Conservation (phyloP, 2,329 filamentous ascomycete genomes). For the Pseudogymnoascus sp. region DNA sequence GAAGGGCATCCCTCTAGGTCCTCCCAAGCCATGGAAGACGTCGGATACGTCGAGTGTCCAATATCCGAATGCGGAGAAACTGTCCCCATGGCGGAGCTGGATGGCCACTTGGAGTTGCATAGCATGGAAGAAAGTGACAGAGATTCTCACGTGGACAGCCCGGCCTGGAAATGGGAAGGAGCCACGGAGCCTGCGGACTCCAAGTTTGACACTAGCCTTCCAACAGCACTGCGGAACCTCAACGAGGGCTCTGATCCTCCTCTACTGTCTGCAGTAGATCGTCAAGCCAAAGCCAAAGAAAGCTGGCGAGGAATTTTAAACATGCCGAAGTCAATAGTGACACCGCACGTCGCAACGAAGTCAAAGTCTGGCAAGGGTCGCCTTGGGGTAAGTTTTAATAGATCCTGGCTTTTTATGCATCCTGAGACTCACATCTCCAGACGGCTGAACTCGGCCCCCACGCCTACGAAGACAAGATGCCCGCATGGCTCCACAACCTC, state of each 20-base stretch:
- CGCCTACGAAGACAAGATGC: constrained; percentile 70
- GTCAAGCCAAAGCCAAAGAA: constrained; percentile 23
- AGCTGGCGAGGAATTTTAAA: constrained; percentile 30
- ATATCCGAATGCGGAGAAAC: constrained; percentile 54
- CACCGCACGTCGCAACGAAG: neutral
- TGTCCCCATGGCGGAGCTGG: constrained; percentile 46
- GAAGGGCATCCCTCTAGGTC: constrained; percentile 13
- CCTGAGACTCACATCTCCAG: constrained; percentile 21
- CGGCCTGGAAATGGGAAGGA: constrained; percentile 12
- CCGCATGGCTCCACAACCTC: constrained; percentile 57
- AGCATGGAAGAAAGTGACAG: constrained; percentile 19
- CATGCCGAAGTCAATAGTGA: constrained; percentile 24
- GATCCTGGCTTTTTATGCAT: constrained; percentile 12
- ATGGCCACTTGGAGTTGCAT: constrained; percentile 56
- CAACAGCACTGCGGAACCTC: constrained; percentile 24
- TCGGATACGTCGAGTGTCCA: constrained; percentile 47
- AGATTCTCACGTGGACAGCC: constrained; percentile 11
- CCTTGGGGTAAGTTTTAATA: constrained; percentile 30
- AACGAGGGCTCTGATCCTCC: constrained; percentile 16
- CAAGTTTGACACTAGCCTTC: constrained; percentile 24
- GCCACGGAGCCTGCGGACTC: neutral
- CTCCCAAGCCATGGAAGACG: constrained; percentile 27
- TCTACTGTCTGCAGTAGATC: constrained; percentile 16
- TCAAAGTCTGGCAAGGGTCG: constrained; percentile 21
- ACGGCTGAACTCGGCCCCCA: constrained; percentile 63